These are phyloP conservation scores for Uronychia setigera DNA, from an alignment of 73 alveolate species.

Conservation along the genomic window DNA sequence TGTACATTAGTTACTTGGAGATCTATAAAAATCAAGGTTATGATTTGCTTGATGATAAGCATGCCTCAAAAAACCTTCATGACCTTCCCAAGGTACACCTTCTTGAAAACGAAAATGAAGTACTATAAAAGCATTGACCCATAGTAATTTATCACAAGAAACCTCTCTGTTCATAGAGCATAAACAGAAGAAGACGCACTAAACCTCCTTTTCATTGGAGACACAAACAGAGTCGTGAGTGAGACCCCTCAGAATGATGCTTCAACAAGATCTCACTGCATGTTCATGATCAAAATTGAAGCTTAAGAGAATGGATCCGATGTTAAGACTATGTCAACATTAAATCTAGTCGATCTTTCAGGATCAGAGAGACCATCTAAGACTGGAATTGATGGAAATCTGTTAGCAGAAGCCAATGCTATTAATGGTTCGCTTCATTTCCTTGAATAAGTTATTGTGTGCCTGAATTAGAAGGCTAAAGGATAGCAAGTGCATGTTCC, in stretches of 20 bases:
- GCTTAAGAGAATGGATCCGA: constrained; percentile 96
- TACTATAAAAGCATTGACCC: constrained; percentile 41
- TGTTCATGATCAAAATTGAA: constrained; percentile 97
- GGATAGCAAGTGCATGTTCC: constrained; percentile 94
- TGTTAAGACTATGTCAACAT: constrained; percentile 91
- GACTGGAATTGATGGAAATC: constrained; percentile 90
- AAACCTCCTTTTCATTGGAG: constrained; percentile 97
- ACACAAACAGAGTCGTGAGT: constrained; percentile 98
- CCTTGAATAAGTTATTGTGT: constrained; percentile 96
- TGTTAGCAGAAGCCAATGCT: constrained; percentile 93
- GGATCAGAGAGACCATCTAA: constrained; percentile 94
- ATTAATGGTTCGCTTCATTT: constrained; percentile 97
- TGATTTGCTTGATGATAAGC: constrained; percentile 96
- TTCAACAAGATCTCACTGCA: constrained; percentile 99
- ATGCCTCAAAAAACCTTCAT: constrained; percentile 87
- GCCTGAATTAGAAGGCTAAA: constrained; percentile 77
- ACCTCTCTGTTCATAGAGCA: constrained; percentile 97
- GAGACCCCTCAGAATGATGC: constrained; percentile 99
- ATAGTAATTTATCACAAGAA: constrained; percentile 86
- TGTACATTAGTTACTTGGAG: constrained; percentile 93
- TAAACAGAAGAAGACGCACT: constrained; percentile 98
- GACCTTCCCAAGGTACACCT: constrained; percentile 96
- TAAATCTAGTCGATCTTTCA: constrained; percentile 96
- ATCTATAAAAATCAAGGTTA: constrained; percentile 98
- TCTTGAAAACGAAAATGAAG: constrained; percentile 85